Conservation (phyloP, 257 asterid genomes). For the Solanum peruvianum region DNA sequence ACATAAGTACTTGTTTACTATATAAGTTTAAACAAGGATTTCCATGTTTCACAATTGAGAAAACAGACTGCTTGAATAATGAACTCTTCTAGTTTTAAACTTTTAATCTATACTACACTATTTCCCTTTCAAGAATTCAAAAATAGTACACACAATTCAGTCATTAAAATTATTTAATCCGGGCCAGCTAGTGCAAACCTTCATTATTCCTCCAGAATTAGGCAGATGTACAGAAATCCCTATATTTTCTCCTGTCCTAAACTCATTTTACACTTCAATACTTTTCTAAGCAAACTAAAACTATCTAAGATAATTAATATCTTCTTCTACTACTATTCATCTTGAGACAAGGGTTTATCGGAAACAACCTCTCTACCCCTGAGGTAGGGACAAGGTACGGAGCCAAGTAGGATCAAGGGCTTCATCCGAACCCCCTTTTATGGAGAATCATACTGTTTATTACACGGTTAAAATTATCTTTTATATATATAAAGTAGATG, state of each 20-base stretch:
- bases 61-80: not conserved
- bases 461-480: not conserved
- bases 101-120: not conserved
- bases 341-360: rapidly evolving
- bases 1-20: not conserved
- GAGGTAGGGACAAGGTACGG: not conserved
- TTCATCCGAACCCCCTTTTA: not conserved
- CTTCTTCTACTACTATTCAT: not conserved
- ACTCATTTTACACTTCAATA: not conserved
- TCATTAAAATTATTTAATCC: not conserved
- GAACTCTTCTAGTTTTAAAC: not conserved
- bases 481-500: not conserved
- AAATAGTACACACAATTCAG: not conserved
- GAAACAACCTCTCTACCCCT: not conserved
- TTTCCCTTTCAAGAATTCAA: not conserved
- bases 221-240: not conserved
- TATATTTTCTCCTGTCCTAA: not conserved
- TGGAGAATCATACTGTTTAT: not conserved
- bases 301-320: not conserved
- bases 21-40: not conserved
- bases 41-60: not conserved
- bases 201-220: not conserved
- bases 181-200: not conserved
- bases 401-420: not conserved
- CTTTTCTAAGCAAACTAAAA: not conserved